Evolutionary conservation across 2,329 filamentous ascomycete species (phyloP), one percentile per base, ranked within the genome.

Genomic region (Dactylellina cionopaga): DNA sequence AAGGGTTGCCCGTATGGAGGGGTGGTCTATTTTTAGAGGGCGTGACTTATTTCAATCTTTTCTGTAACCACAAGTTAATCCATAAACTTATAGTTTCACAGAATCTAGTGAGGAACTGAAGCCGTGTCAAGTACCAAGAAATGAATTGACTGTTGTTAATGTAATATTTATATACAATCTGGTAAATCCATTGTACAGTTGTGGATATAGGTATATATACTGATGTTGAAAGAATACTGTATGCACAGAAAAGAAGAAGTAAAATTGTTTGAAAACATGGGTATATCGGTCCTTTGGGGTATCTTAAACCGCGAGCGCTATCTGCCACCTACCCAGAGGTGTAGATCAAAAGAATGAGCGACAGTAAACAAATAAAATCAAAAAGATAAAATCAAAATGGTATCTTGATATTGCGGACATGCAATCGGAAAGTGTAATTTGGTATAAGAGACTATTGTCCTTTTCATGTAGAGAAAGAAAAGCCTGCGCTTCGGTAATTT

Each of bases 211-310:
- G 56, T 43, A 43, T 60, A 60, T 46, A 31, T 59, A 33, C 39
- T 27, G 51, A 55, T 39, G n/a, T n/a, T n/a, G n/a, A n/a, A n/a
- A n/a, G n/a, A n/a, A n/a, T n/a, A n/a, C n/a, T n/a, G n/a, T n/a
- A n/a, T n/a, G n/a, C n/a, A n/a, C n/a, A 35, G 25, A 43, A 43
- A 15, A 5, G 6, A 43, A 6, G 25, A 44, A n/a, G 7, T 22
- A 44, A 44, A 22, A 22, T 10, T 44, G 25, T n/a, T n/a, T n/a
- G n/a, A n/a, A n/a, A n/a, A n/a, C 44, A 51, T 27, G 56, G 56
- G 56, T 62, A 62, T 51, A 37, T 62, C n/a, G 43, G 19, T 62
- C 44, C 37, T 49, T 58, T 41, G 56, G 56, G 65, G 56, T 70
- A 70, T 70, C 65, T 70, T 70, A 37, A 39, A n/a, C 15, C 15